Evolutionary conservation across 2,329 filamentous ascomycete genomes (phyloP).

Genomic region (Tolypocladium pustulatum): DNA sequence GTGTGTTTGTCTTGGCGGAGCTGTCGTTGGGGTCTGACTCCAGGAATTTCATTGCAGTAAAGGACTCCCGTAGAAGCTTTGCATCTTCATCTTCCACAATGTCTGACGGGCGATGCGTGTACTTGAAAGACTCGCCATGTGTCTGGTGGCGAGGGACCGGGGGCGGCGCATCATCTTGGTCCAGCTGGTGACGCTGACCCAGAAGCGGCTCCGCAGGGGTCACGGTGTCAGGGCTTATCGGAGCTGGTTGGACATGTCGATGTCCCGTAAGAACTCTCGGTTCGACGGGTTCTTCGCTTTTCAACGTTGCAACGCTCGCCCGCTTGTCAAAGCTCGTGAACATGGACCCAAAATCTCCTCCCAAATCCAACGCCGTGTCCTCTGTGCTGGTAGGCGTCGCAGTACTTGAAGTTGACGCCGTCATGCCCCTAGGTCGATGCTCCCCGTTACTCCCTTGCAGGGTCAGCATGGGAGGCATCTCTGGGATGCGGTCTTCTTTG

Average conservation of each 20-base stretch:
- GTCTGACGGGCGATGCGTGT: constrained; percentile 23
- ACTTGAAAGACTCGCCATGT: constrained; percentile 17
- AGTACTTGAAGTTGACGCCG: constrained; percentile 42
- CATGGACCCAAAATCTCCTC: constrained; percentile 48
- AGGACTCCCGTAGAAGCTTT: constrained; percentile 39
- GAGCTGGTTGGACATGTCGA: constrained; percentile 30
- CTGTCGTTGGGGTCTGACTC: constrained; percentile 11
- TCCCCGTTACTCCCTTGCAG: constrained; percentile 20
- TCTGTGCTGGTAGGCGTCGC: constrained; percentile 38
- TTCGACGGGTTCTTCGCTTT: constrained; percentile 25
- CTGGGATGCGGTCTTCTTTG: constrained; percentile 18
- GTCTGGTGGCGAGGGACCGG: constrained; percentile 24
- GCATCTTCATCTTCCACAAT: constrained; percentile 41
- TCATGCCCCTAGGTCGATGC: constrained; percentile 37
- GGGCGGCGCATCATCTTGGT: constrained; percentile 27
- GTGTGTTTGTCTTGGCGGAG: constrained; percentile 6
- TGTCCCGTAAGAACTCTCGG: constrained; percentile 36
- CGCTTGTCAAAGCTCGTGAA: constrained; percentile 45
- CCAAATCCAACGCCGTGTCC: constrained; percentile 37
- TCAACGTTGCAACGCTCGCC: constrained; percentile 37
- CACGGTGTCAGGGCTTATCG: constrained; percentile 35
- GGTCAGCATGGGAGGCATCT: constrained; percentile 27
- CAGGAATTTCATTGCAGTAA: constrained; percentile 38
- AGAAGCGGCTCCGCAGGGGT: constrained; percentile 33
- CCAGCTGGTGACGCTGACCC: constrained; percentile 40